These are phyloP conservation scores for Termitomyces sp. DNA, from an alignment of 768 basidiomycete species.

Conservation along the genomic window DNA sequence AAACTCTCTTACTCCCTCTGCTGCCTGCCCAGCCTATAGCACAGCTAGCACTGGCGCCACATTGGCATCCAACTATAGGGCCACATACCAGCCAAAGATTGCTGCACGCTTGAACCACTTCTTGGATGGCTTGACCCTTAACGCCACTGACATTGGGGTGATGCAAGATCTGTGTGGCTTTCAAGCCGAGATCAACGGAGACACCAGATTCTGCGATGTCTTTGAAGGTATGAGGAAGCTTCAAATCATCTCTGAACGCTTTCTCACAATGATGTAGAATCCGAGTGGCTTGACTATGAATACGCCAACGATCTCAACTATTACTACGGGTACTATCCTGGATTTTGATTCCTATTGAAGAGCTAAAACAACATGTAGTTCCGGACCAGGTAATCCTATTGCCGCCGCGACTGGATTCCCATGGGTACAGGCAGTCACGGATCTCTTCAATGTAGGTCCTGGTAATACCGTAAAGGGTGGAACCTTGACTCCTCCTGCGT, in stretches of 20 bases:
- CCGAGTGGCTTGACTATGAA: conserved; percentile 42
- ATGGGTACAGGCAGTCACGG: conserved; percentile 35
- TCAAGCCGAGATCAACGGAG: conserved; percentile 31
- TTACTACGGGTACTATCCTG: conserved; percentile 34
- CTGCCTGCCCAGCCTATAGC: conserved; percentile 33
- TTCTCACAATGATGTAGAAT: conserved; percentile 16
- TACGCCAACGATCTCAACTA: conserved; percentile 44
- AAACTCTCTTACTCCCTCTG: conserved; percentile 38
- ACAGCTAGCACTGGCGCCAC: conserved; percentile 25
- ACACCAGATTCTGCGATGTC: conserved; percentile 37
- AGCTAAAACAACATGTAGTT: conserved; percentile 17
- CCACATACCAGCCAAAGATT: conserved; percentile 28
- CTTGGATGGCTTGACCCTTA: conserved; percentile 31
- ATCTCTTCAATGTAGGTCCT: conserved; percentile 31
- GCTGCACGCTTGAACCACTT: conserved; percentile 32
- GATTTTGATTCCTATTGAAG: background rate
- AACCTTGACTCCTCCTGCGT: conserved; percentile 31
- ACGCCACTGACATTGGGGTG: conserved; percentile 31
- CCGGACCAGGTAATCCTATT: conserved; percentile 43
- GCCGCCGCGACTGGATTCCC: conserved; percentile 36
- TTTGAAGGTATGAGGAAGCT: conserved; percentile 26
- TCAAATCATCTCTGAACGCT: background rate
- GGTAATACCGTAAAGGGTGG: conserved; percentile 20
- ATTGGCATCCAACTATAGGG: conserved; percentile 26
- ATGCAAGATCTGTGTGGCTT: conserved; percentile 46